Evolutionary conservation across 2,329 filamentous ascomycete species (phyloP).

Genomic region (Dichotomopilus funicola): DNA sequence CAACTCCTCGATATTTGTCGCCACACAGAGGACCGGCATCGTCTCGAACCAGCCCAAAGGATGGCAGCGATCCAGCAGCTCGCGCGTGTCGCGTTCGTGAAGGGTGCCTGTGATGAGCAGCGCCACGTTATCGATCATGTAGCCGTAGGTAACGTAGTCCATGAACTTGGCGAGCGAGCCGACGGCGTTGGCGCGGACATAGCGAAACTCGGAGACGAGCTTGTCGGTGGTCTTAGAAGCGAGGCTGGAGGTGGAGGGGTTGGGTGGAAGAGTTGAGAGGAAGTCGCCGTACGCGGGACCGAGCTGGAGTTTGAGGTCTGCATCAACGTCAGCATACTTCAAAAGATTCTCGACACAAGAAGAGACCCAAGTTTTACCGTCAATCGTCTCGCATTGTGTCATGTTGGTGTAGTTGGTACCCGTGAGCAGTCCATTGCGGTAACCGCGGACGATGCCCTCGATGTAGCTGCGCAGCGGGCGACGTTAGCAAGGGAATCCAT

Average conservation of each 20-base stretch:
- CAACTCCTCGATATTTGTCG: constrained; percentile 96
- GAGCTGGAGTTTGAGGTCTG: constrained; percentile 96
- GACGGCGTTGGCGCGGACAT: constrained; percentile 87
- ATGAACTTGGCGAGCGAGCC: constrained; percentile 91
- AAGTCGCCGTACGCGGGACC: constrained; percentile 96
- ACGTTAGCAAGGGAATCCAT: constrained; percentile 1
- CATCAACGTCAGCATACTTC: constrained; percentile 6
- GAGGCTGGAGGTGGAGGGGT: constrained; percentile 91
- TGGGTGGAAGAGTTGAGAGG: constrained; percentile 85
- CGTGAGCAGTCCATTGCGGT: constrained; percentile 88
- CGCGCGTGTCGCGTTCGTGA: constrained; percentile 92
- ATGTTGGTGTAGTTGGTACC: constrained; percentile 89
- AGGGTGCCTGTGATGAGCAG: constrained; percentile 96
- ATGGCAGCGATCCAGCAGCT: constrained; percentile 91
- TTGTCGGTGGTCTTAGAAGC: constrained; percentile 96
- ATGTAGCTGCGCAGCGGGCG: constrained; percentile 62
- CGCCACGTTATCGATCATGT: constrained; percentile 99
- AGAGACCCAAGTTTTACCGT: constrained; percentile 53
- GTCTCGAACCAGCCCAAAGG: constrained; percentile 98
- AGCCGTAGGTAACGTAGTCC: constrained; percentile 96
- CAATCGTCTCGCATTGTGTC: constrained; percentile 95
- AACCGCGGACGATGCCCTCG: constrained; percentile 94
- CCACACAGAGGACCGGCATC: constrained; percentile 94
- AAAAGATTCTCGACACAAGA: constrained; percentile 31
- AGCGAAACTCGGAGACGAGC: constrained; percentile 94